phyloP scores from a whole-genome alignment of 139 green algal genomes.

The Haematococcus sp. region DNA sequence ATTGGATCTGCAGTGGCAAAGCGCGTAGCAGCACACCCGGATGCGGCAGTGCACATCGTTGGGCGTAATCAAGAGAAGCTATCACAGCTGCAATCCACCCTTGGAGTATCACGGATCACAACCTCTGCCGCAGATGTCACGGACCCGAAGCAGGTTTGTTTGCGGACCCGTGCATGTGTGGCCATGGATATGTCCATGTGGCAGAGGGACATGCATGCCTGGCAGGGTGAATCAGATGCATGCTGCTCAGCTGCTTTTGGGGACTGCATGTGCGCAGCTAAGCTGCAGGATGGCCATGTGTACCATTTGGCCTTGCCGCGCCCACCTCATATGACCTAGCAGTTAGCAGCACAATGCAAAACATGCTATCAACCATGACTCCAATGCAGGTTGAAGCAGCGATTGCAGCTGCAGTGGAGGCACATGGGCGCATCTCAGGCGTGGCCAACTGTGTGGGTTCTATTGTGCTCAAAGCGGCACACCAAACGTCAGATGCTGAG shows the following conservation, averaged over 20 bases:
- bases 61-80: constrained; percentile 52
- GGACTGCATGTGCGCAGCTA: not conserved
- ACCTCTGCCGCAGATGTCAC: constrained; percentile 40
- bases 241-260: not conserved
- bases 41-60: constrained; percentile 55
- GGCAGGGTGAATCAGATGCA: too few species aligned
- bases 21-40: constrained; percentile 44
- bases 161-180: not conserved
- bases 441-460: constrained; percentile 79
- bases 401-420: constrained; percentile 26
- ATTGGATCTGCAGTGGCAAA: constrained; percentile 62
- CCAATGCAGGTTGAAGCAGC: constrained; percentile 49
- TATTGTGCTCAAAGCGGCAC: constrained; percentile 73
- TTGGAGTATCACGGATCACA: constrained; percentile 6
- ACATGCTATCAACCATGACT: not conserved
- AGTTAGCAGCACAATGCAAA: not conserved
- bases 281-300: too few species aligned
- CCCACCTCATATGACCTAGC: too few species aligned
- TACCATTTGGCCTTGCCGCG: too few species aligned
- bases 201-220: not conserved
- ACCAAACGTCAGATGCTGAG: constrained; percentile 64
- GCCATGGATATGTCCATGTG: not conserved
- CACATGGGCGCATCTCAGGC: constrained; percentile 53
- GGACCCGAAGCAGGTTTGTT: constrained; percentile 59
- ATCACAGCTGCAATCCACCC: constrained; percentile 19